A percentile compares a stretch with the other conserved stretches of the same genome.
Conservation (phyloP, 805 yeast genomes). For the Pichia heedii region DNA sequence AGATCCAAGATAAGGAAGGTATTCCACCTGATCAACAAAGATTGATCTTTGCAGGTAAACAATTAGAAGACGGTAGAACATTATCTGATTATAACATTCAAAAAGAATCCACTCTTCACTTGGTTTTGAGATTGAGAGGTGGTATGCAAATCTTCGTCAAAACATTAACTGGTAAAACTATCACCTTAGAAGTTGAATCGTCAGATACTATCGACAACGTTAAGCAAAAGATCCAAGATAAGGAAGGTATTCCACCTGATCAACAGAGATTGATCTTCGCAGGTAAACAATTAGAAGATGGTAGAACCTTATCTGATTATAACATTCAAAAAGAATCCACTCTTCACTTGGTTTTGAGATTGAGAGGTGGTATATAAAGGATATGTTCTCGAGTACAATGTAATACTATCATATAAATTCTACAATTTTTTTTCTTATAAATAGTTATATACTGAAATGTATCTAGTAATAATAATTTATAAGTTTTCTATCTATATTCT, state of each 20-base stretch:
- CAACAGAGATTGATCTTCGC: conserved; percentile 96
- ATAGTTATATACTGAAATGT: no score
- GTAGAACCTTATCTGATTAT: conserved; percentile 95
- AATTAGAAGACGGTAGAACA: conserved; percentile 92
- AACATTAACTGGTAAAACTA: conserved; percentile 54
- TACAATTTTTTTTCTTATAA: conserved; percentile 32
- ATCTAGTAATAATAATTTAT: no score
- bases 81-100: conserved; percentile 91
- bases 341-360: conserved; percentile 89
- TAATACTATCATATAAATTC: no score
- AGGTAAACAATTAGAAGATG: conserved; percentile 95
- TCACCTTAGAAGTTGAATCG: conserved; percentile 93
- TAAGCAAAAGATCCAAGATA: conserved; percentile 93
- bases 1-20: conserved; percentile 95
- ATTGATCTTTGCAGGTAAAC: conserved; percentile 93
- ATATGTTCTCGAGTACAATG: no score
- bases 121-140: conserved; percentile 62
- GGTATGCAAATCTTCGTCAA: conserved; percentile 61
- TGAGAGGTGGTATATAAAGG: conserved; percentile 99
- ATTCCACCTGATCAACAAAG: conserved; percentile 97
- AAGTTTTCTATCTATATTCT: background rate
- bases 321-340: conserved; percentile 98
- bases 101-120: conserved; percentile 70
- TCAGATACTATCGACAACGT: conserved; percentile 97
- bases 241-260: conserved; percentile 97